Base-by-base conservation (phyloP, 306 rosid species). In the Vachellia pachyceras region DNA sequence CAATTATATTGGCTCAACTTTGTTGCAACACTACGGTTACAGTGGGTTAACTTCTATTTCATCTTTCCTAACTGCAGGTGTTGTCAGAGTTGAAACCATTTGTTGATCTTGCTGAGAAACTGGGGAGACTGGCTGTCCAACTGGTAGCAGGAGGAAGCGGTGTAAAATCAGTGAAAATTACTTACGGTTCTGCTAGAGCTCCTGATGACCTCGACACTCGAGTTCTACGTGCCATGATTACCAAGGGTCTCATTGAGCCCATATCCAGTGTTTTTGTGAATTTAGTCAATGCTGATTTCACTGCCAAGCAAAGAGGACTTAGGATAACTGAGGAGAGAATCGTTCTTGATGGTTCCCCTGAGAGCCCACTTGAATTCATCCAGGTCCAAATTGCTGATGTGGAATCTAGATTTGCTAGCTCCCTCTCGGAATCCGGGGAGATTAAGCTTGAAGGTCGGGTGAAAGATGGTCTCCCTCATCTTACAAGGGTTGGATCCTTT, bases 151-250 rank as follows among this genome's bases (percentile, higher is more conserved):
- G 99, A 81, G 99, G 99, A 77, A 93, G 97, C 44, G 99, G 99
- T 41, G 97, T 96, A 55, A 96, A 96, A 83, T 89, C 85, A 39
- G 97, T 96, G 77, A 93, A 92, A 87, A 98, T 93, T 66, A 77
- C 97, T 36, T 96, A 96, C 64, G 97, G 94, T 39, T 93, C 98
- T 35, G 80, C 98, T 0, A 92, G 99, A 87, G 98, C 94, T 33
- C 97, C 97, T 18, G 99, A 96, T 86, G 98, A 96, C 79, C 97
- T 96, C 60, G 99, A 96, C 90, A 96, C 99, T 23, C 91, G 99
- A 72, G 85, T 96, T 80, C 91, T 96, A 23, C 99, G 99, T 65
- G 99, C 99, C 83, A 96, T 96, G 99, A 96, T 96, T 75, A 93
- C 86, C 37, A 93, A 95, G 93, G 99, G 99, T 86, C 89, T 96